Conservation (phyloP, 176 grass and related monocot species). For the Juncus inflexus region DNA sequence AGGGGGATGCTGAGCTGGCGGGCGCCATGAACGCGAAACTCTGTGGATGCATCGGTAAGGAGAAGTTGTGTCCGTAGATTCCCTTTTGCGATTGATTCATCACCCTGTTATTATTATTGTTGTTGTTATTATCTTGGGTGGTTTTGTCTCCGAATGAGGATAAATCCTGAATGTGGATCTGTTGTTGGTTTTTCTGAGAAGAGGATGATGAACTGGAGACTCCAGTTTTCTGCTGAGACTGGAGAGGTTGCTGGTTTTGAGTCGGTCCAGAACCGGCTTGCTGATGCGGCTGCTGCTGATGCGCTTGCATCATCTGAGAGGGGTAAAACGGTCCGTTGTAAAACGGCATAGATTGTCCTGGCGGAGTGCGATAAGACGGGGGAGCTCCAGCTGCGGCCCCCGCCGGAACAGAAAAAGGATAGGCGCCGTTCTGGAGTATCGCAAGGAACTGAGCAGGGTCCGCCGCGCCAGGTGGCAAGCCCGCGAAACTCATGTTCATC, state of each 20-base stretch:
- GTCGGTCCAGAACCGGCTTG: conserved; percentile 24
- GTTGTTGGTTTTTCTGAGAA: conserved; percentile 54
- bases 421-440: conserved; percentile 65
- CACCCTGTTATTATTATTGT: background rate
- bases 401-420: conserved; percentile 64
- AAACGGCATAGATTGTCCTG: conserved; percentile 71
- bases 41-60: conserved; percentile 50
- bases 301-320: conserved; percentile 77
- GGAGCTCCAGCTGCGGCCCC: conserved; percentile 60
- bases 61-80: conserved; percentile 46
- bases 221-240: conserved; percentile 41
- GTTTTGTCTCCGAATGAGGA: conserved; percentile 29
- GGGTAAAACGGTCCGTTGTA: conserved; percentile 76
- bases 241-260: conserved; percentile 36
- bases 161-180: conserved; percentile 47
- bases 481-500: conserved; percentile 89
- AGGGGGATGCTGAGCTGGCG: conserved; percentile 22
- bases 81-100: conserved; percentile 48
- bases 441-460: conserved; percentile 85
- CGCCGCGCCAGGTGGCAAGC: conserved; percentile 32
- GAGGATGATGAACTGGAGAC: conserved; percentile 48
- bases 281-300: conserved; percentile 70
- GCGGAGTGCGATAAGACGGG: conserved; percentile 55
- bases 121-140: conserved; percentile 48
- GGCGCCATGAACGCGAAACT: conserved; percentile 64